Percentiles rank a stretch among this genome's conserved stretches.
Evolutionary conservation across 139 green algal species (phyloP).

Genomic region (Chlorella vulgaris): DNA sequence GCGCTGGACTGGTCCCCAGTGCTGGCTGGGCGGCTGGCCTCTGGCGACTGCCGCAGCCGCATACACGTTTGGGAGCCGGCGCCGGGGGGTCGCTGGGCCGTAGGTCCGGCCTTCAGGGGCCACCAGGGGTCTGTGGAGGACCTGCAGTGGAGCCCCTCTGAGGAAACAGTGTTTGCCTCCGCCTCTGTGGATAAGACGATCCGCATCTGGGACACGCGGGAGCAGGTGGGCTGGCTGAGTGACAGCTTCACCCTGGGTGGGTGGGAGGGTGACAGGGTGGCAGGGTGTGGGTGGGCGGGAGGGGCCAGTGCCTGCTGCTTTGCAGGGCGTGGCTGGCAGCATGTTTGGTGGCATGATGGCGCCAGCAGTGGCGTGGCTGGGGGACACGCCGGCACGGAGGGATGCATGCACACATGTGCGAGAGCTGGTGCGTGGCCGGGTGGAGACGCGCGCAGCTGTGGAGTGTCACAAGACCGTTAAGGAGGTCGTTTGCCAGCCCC

Average conservation of each 20-base stretch:
- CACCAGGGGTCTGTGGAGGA: slow-evolving; percentile 88
- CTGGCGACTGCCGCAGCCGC: slow-evolving; percentile 54
- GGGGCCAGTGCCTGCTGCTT: background rate
- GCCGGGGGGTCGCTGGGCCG: slow-evolving; percentile 65
- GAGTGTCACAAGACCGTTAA: no score
- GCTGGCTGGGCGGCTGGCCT: slow-evolving; percentile 74
- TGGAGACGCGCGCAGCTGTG: no score
- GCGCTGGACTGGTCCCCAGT: slow-evolving; percentile 86
- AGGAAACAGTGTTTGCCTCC: slow-evolving; percentile 92
- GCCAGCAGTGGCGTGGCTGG: no score
- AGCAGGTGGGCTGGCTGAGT: no score
- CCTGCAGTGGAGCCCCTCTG: slow-evolving; percentile 92
- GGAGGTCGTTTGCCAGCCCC: background rate
- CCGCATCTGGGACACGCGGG: slow-evolving; percentile 89
- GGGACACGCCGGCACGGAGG: no score
- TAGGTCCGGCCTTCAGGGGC: slow-evolving; percentile 58
- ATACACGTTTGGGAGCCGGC: slow-evolving; percentile 93
- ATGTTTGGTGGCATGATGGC: no score
- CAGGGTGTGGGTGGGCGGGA: background rate
- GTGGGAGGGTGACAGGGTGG: background rate
- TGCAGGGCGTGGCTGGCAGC: no score
- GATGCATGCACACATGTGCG: no score
- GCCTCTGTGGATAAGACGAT: slow-evolving; percentile 81
- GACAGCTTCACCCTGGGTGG: background rate
- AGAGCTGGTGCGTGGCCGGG: no score